These are phyloP conservation scores for Dendrocalamus sinicus DNA, from an alignment of 176 grass and related monocot genomes.

Conservation along the genomic window DNA sequence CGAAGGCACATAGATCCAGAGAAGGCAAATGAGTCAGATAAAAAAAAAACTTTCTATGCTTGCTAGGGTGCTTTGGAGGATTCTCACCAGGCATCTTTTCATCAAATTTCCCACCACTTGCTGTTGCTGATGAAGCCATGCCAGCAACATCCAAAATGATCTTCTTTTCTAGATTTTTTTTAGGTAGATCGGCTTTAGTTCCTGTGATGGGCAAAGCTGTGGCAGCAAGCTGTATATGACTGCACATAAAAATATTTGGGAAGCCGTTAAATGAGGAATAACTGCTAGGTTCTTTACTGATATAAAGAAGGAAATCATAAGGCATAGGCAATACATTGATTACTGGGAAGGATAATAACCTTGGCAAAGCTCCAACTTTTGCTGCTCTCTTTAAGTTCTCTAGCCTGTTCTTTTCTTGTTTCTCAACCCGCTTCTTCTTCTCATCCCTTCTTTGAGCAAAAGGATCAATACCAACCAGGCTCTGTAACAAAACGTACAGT, in stretches of 20 bases:
- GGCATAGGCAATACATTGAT: neutral
- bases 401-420: conserved; percentile 89
- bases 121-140: conserved; percentile 82
- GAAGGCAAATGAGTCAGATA: conserved; percentile 11
- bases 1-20: neutral
- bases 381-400: conserved; percentile 85
- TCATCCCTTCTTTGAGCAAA: conserved; percentile 81
- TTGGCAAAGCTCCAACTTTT: conserved; percentile 80
- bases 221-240: conserved; percentile 86
- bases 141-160: conserved; percentile 79
- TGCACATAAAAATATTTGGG: conserved; percentile 35
- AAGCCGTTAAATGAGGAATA: conserved; percentile 15
- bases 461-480: conserved; percentile 70
- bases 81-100: conserved; percentile 88
- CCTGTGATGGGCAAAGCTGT: conserved; percentile 79
- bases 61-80: conserved; percentile 79
- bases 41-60: conserved; percentile 66
- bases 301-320: neutral
- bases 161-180: conserved; percentile 73
- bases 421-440: conserved; percentile 80
- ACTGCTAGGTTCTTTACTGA: too few relatives aligned
- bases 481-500: conserved; percentile 44
- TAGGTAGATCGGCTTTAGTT: conserved; percentile 62
- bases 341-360: conserved; percentile 52
- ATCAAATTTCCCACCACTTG: conserved; percentile 91